These are phyloP conservation scores for Tricholoma terreum DNA, from an alignment of 768 basidiomycete genomes.

Conservation along the genomic window DNA sequence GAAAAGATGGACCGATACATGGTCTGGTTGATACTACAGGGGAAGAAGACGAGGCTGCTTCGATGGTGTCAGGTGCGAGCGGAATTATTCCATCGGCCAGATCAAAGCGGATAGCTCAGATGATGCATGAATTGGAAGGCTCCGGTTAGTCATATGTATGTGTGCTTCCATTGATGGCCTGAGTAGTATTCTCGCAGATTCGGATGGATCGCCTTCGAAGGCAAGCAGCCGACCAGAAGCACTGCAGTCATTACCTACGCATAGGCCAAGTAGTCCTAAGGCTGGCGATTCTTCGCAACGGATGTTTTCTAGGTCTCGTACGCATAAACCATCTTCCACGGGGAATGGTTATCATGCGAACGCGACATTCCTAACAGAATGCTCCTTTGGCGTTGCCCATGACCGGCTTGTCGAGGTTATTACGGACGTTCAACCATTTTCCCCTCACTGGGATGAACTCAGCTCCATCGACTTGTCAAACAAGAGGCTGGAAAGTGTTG, in stretches of 20 bases:
- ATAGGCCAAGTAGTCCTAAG: slow-evolving; percentile 33
- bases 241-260: slow-evolving; percentile 43
- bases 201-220: slow-evolving; percentile 58
- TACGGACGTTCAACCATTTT: slow-evolving; percentile 92
- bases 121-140: slow-evolving; percentile 73
- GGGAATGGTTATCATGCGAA: slow-evolving; percentile 33
- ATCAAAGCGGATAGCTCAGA: slow-evolving; percentile 77
- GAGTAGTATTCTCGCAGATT: slow-evolving; percentile 22
- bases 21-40: slow-evolving; percentile 43
- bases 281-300: slow-evolving; percentile 35
- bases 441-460: slow-evolving; percentile 90
- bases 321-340: slow-evolving; percentile 31
- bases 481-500: slow-evolving; percentile 76
- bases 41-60: slow-evolving; percentile 28
- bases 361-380: slow-evolving; percentile 82
- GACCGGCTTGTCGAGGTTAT: slow-evolving; percentile 89
- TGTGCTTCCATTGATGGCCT: background rate
- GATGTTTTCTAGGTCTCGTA: slow-evolving; percentile 44
- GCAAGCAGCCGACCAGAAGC: slow-evolving; percentile 41
- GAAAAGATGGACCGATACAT: slow-evolving; percentile 81
- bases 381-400: slow-evolving; percentile 93
- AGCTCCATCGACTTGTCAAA: slow-evolving; percentile 68
- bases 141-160: slow-evolving; percentile 46
- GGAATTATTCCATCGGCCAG: slow-evolving; percentile 56
- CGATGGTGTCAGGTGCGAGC: slow-evolving; percentile 11